Evolutionary conservation across 805 yeast genomes (phyloP), one percentile per base, ranked within the genome.

Genomic region (Maudiozyma turicensis): DNA sequence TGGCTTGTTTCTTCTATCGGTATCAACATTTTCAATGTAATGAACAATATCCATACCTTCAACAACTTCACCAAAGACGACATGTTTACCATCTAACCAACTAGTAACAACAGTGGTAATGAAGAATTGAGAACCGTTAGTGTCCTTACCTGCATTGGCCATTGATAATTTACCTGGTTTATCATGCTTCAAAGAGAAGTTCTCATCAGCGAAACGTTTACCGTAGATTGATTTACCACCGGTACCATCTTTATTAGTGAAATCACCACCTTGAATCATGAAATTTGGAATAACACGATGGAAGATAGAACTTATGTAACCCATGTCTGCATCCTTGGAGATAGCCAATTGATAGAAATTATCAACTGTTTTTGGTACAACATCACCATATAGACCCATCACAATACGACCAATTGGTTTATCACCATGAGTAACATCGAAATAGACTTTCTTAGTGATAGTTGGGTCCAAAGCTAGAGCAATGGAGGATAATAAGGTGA

Each of bases 61-160:
- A 14, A 88, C 50, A 49, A 93, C 96, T 71, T 88, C 87, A 56
- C 99, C 99, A 62, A 93, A 93, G 40, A 93, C 99, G 64, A 93
- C 99, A 69, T 93, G 99, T 59, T 74, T 81, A 55, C 95, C 93
- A 64, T 93, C 88, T 64, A 93, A 79, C 98, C 99, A 93, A 45
- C 83, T 72, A 49, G 96, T 87, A 35, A 78, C 76, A 26, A 85
- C 96, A 30, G 97, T 90, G 46, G 68, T 65, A 72, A 93, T 84
- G 77, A 90, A 90, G 67, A 90, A 90, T 71, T 89, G 97, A 37
- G 96, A 88, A 20, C 96, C 96, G 66, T 89, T 89, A 69, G 90
- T 83, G 70, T 83, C 73, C 54, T 65, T 78, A 56, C 91, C 91
- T 33, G 88, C 82, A 60, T 84, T 84, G 57, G 91, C 91, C 91